These are phyloP conservation scores for Suhomyces chickasaworum DNA, from an alignment of 1,139 yeast genomes.

Conservation along the genomic window DNA sequence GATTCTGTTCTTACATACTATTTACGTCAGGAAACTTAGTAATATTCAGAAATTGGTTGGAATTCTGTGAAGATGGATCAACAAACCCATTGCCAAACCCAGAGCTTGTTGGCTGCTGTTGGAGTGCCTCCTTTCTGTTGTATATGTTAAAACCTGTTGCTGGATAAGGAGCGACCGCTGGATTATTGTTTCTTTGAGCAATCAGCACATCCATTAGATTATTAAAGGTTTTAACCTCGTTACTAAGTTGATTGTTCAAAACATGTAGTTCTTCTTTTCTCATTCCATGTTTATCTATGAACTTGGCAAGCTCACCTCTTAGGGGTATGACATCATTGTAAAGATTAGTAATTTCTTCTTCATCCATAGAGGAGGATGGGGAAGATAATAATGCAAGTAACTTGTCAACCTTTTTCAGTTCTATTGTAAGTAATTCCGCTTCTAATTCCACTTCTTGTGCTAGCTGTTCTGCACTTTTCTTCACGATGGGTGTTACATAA, in stretches of 20 bases:
- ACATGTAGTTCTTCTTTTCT: slow-evolving; percentile 73
- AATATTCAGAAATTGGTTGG: slow-evolving; percentile 31
- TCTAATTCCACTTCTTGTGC: slow-evolving; percentile 36
- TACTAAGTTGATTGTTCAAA: slow-evolving; percentile 68
- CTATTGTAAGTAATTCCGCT: slow-evolving; percentile 29
- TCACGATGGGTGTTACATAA: slow-evolving; percentile 80
- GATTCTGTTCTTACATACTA: slow-evolving; percentile 19
- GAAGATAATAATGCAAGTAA: slow-evolving; percentile 52
- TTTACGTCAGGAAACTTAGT: slow-evolving; percentile 34
- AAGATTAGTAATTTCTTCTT: slow-evolving; percentile 52
- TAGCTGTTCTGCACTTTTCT: slow-evolving; percentile 56
- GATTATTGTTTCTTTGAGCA: slow-evolving; percentile 23
- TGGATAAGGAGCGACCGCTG: slow-evolving; percentile 24
- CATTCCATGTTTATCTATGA: slow-evolving; percentile 73
- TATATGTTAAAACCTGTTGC: slow-evolving; percentile 11
- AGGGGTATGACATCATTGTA: slow-evolving; percentile 73
- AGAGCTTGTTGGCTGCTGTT: slow-evolving; percentile 38
- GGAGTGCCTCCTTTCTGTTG: slow-evolving; percentile 18
- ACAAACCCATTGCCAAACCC: slow-evolving; percentile 38
- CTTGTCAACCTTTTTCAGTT: slow-evolving; percentile 30
- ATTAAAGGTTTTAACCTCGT: slow-evolving; percentile 70
- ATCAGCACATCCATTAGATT: slow-evolving; percentile 61
- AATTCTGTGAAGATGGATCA: background rate
- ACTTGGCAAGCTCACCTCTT: slow-evolving; percentile 69
- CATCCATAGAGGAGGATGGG: slow-evolving; percentile 31